Percentiles rank a stretch among this genome's conserved stretches.
These are phyloP conservation scores for Schizopora paradoxa DNA, from an alignment of 1,284 basidiomycete species.

Conservation along the genomic window DNA sequence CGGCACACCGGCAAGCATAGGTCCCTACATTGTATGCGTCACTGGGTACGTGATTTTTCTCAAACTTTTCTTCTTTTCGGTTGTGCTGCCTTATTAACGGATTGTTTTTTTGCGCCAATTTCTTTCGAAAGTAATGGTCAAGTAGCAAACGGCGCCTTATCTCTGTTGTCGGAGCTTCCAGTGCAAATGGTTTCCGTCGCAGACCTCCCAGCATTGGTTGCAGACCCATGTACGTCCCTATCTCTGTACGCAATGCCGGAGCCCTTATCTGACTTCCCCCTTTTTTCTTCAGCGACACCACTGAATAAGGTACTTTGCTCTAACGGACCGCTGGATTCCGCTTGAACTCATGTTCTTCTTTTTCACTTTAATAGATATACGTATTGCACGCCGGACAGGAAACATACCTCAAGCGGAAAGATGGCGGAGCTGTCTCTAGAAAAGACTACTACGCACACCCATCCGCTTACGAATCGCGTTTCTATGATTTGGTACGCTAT, in stretches of 20 bases:
- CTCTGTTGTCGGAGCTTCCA: slow-evolving; percentile 68
- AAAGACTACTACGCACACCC: slow-evolving; percentile 71
- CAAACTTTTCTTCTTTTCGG: not conserved
- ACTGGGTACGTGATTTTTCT: slow-evolving; percentile 57
- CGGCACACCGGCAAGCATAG: slow-evolving; percentile 60
- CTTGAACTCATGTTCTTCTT: too few species aligned
- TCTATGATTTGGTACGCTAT: slow-evolving; percentile 55
- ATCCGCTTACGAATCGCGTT: slow-evolving; percentile 58
- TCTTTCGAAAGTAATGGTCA: slow-evolving; percentile 57
- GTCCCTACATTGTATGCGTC: slow-evolving; percentile 76
- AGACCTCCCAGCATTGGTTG: slow-evolving; percentile 53
- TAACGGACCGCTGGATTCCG: too few species aligned
- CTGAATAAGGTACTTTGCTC: slow-evolving; percentile 38
- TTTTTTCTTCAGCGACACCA: slow-evolving; percentile 40
- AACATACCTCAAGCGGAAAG: slow-evolving; percentile 50
- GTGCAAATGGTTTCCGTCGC: slow-evolving; percentile 51
- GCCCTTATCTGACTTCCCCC: slow-evolving; percentile 2
- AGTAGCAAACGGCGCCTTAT: slow-evolving; percentile 70
- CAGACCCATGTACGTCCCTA: slow-evolving; percentile 37
- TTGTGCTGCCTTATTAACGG: not conserved
- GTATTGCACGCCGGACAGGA: slow-evolving; percentile 66
- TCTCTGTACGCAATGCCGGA: not conserved
- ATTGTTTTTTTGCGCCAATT: not conserved
- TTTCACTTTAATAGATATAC: slow-evolving; percentile 53
- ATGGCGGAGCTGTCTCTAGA: slow-evolving; percentile 34